Base-by-base conservation (phyloP, 805 yeast species). In the Ogataea dorogensis region DNA sequence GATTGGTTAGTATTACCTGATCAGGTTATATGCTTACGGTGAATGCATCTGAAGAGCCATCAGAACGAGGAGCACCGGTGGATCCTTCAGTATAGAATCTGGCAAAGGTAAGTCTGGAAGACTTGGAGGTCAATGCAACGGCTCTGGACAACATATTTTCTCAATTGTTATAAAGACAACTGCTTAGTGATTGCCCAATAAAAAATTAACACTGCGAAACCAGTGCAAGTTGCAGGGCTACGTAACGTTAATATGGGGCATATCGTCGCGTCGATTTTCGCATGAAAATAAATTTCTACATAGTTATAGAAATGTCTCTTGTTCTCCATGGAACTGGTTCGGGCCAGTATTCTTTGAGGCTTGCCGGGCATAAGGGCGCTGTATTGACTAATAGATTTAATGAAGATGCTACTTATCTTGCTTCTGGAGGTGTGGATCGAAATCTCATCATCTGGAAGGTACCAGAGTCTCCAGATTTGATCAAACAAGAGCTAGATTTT, bases 381-480 rank as follows among this genome's bases (percentile, higher is more conserved):
- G 79, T 79, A 0, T 59, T 75, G 12, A 56, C 76, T 2, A 69
- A 73, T 5, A 61, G 67, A 31, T 81, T 81, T 60, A 76, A 67
- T 50, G 58, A 53, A 3, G 58, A 63, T 17, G 89, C 87, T 0
- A 52, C 62, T 5, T 44, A 58, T 6, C 56, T 81, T 13, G 89
- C 82, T 0, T 68, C 87, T 3, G 82, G 79, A 5, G 84, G 88
- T 2, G 43, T 65, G 12, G 91, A 84, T 49, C 65, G 65, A 36
- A 53, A 63, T n/a, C 60, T 79, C 2, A 46, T 44, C 20, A 33
- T 60, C 5, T 65, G 66, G 65, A 47, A 49, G 11, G 27, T 46
- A 3, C 58, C 60, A 1, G 43, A 34, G 10, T 17, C 13, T 6
- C 31, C 40, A 13, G 36, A 31, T 2, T 17, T 26, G 11, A 29